These are phyloP conservation scores for Tuber melanosporum DNA, from an alignment of 495 filamentous ascomycete species.

Conservation along the genomic window DNA sequence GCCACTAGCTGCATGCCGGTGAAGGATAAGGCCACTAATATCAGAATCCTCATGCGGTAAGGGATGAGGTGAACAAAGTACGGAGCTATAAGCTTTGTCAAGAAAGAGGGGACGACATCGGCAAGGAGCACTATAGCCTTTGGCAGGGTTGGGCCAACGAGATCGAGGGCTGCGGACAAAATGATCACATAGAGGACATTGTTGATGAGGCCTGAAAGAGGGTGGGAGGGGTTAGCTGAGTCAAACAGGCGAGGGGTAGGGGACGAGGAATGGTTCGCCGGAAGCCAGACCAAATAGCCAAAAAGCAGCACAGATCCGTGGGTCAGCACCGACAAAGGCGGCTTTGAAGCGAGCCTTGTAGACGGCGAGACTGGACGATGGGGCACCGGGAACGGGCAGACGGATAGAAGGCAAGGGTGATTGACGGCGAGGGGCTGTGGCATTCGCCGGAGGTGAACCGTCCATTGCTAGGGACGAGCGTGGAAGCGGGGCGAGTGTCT, in stretches of 20 bases:
- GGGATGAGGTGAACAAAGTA: slow-evolving; percentile 87
- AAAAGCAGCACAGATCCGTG: slow-evolving; percentile 70
- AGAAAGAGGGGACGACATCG: slow-evolving; percentile 81
- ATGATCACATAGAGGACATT: slow-evolving; percentile 98
- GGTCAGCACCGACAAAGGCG: slow-evolving; percentile 62
- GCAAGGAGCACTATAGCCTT: slow-evolving; percentile 90
- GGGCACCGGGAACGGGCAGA: slow-evolving; percentile 65
- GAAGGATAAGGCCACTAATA: slow-evolving; percentile 65
- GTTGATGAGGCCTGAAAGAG: slow-evolving; percentile 72
- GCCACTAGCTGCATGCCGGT: slow-evolving; percentile 85
- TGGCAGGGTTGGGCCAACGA: slow-evolving; percentile 76
- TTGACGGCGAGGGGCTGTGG: neutral
- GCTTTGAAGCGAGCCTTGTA: slow-evolving; percentile 59
- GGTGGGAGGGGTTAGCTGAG: slow-evolving; percentile 16
- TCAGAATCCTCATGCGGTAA: slow-evolving; percentile 65
- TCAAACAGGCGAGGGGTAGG: slow-evolving; percentile 8
- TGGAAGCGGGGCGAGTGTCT: neutral
- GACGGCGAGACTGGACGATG: slow-evolving; percentile 66
- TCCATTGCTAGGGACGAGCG: neutral
- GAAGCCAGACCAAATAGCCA: slow-evolving; percentile 75
- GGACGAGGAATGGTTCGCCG: slow-evolving; percentile 1
- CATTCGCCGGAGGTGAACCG: neutral
- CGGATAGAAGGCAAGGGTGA: slow-evolving; percentile 45
- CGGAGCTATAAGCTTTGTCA: slow-evolving; percentile 78
- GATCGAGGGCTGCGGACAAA: slow-evolving; percentile 88